Evolutionary conservation across 768 basidiomycete species (phyloP), one percentile per base, ranked within the genome.

Genomic region (Chalciporus pseudorubinellus): DNA sequence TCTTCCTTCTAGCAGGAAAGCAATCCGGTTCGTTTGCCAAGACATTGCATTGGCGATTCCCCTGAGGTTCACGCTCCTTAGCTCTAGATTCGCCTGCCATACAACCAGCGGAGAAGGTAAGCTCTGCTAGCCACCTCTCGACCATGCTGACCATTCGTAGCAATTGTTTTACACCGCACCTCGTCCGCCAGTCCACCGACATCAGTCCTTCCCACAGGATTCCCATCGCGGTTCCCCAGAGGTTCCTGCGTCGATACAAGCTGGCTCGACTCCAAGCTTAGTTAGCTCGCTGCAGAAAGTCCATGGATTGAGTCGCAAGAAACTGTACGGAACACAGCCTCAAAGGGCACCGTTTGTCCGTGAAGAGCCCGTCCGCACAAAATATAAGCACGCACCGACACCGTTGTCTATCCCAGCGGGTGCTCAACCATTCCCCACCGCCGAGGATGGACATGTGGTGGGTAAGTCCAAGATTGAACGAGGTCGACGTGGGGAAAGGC

Each of bases 281-380:
- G 86, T 88, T 43, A 73, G 70, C 20, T 82, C 81, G 20, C 72
- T 87, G 14, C 82, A 87, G 64, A 81, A 83, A 59, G 76, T 81
- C 31, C 85, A 87, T 50, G 85, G 85, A 3, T 60, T 88, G 42
- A 84, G 82, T 8, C 85, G 85, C 70, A 87, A 86, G 69, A 84
- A 84, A 57, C 73, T 82, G 8, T 83, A 85, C 51, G 77, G 79
- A 11, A 48, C 75, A 10, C 80, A 81, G 58, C 75, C 80, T 16
- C 55, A 69, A 16, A 72, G 77, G 22, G 64, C 70, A 34, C 81
- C 83, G 0, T 84, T 84, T 59, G 72, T 83, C 59, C 71, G 74
- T 38, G 80, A 82, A 33, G 81, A 79, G 42, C 72, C 74, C 10
- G 70, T 75, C 38, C 70, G 69, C 40, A 55, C 65, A 9, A 66